phyloP scores from a whole-genome alignment of 1,139 yeast genomes.

The Fermentozyma sake region DNA sequence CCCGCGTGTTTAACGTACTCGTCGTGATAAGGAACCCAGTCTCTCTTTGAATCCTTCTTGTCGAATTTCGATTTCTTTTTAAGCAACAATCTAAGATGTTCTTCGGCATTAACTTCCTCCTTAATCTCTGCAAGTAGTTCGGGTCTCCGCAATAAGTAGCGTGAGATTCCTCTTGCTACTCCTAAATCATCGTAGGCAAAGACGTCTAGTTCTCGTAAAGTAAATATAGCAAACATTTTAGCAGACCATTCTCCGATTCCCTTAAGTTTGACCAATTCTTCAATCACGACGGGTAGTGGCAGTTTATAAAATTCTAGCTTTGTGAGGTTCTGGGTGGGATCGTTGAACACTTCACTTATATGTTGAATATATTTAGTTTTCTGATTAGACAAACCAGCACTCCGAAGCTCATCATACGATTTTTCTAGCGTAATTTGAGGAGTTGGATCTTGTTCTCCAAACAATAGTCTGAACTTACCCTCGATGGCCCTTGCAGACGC shows the following conservation, averaged over 20 bases:
- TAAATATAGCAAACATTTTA: slow-evolving; percentile 77
- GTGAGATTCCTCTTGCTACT: slow-evolving; percentile 72
- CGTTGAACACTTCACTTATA: slow-evolving; percentile 54
- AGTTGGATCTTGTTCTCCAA: slow-evolving; percentile 43
- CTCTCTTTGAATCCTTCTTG: slow-evolving; percentile 39
- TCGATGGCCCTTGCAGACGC: slow-evolving; percentile 71
- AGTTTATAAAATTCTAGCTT: slow-evolving; percentile 20
- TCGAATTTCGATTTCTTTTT: slow-evolving; percentile 35
- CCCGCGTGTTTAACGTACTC: slow-evolving; percentile 55
- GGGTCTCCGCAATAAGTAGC: slow-evolving; percentile 57
- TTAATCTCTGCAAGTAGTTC: slow-evolving; percentile 41
- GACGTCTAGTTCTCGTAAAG: slow-evolving; percentile 60
- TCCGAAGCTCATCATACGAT: slow-evolving; percentile 45
- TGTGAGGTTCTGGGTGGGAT: slow-evolving; percentile 33
- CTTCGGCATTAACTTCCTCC: slow-evolving; percentile 24
- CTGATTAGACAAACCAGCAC: slow-evolving; percentile 66
- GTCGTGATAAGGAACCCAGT: slow-evolving; percentile 62
- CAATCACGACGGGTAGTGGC: slow-evolving; percentile 41
- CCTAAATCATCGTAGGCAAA: slow-evolving; percentile 83
- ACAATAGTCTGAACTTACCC: slow-evolving; percentile 36
- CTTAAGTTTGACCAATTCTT: slow-evolving; percentile 54
- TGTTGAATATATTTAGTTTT: slow-evolving; percentile 64
- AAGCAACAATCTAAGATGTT: slow-evolving; percentile 23
- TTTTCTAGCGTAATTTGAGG: slow-evolving; percentile 45
- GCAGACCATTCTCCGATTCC: slow-evolving; percentile 94